Evolutionary conservation across 2,329 filamentous ascomycete genomes (phyloP).

Genomic region (Talaromyces sp.): DNA sequence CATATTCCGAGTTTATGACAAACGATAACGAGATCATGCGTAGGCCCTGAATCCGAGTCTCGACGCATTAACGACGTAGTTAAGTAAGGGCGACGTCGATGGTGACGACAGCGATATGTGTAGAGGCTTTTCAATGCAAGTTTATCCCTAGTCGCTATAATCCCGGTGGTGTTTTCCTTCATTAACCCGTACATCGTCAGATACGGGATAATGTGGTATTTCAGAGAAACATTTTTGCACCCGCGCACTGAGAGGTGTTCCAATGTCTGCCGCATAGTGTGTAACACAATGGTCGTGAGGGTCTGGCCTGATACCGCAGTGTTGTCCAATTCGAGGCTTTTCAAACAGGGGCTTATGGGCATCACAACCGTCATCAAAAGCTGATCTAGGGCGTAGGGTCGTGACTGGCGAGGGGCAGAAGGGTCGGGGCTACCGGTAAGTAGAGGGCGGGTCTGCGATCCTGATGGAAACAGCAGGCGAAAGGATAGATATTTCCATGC

Average conservation of each 20-base stretch:
- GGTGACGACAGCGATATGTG: constrained; percentile 57
- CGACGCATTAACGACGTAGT: constrained; percentile 49
- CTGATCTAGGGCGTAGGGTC: constrained; percentile 54
- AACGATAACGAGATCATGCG: constrained; percentile 54
- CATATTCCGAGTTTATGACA: constrained; percentile 55
- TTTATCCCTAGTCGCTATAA: constrained; percentile 25
- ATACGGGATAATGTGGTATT: constrained; percentile 59
- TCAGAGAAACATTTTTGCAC: constrained; percentile 60
- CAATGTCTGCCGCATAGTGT: constrained; percentile 48
- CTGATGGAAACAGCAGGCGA: constrained; percentile 42
- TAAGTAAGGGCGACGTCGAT: constrained; percentile 54
- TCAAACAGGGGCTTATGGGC: constrained; percentile 51
- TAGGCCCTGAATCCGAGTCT: constrained; percentile 56
- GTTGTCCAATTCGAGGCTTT: constrained; percentile 55
- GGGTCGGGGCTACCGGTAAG: constrained; percentile 27
- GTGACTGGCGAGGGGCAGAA: constrained; percentile 43
- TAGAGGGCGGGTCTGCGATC: constrained; percentile 28
- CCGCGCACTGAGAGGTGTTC: constrained; percentile 56
- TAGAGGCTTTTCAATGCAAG: constrained; percentile 56
- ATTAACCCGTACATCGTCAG: constrained; percentile 43
- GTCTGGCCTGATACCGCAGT: constrained; percentile 55
- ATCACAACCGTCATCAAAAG: constrained; percentile 51
- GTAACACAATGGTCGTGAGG: constrained; percentile 49
- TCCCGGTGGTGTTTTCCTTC: constrained; percentile 35
- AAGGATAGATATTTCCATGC: constrained; percentile 58